phyloP scores from a whole-genome alignment of 805 yeast species.

The Candida loeiensis region DNA sequence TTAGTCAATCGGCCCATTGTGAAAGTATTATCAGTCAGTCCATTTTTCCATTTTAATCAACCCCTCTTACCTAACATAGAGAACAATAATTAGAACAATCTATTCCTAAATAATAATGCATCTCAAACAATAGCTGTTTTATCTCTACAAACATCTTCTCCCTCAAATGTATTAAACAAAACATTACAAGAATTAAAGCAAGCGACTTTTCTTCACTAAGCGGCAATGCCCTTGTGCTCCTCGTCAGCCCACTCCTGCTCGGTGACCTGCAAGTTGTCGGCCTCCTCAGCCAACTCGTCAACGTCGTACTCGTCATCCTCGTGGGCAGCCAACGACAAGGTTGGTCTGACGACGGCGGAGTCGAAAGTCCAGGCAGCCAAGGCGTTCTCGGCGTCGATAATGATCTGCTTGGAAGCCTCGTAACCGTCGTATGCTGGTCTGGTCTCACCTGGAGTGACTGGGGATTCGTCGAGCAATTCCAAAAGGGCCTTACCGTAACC shows the following conservation, averaged over 20 bases:
- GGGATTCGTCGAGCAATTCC: slow-evolving; percentile 93
- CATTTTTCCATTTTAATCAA: no score
- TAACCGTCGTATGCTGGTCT: slow-evolving; percentile 98
- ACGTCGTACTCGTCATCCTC: slow-evolving; percentile 39
- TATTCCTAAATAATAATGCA: background rate
- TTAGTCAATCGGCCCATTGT: no score
- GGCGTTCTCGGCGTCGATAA: slow-evolving; percentile 94
- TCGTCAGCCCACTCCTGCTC: slow-evolving; percentile 48
- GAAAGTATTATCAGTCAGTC: no score
- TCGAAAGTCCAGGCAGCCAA: slow-evolving; percentile 96
- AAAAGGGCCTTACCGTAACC: slow-evolving; percentile 97
- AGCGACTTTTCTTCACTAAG: slow-evolving; percentile 7
- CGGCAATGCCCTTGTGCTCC: slow-evolving; percentile 10
- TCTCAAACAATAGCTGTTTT: background rate
- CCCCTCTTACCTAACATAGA: no score
- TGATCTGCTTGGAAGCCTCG: slow-evolving; percentile 96
- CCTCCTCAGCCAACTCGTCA: slow-evolving; percentile 42
- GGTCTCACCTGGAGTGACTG: slow-evolving; percentile 98
- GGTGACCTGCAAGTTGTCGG: slow-evolving; percentile 48
- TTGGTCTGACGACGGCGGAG: slow-evolving; percentile 90
- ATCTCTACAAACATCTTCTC: background rate
- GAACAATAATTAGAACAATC: no score
- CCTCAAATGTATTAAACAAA: background rate
- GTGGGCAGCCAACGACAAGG: slow-evolving; percentile 71
- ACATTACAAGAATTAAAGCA: slow-evolving; percentile 16